phyloP scores from a whole-genome alignment of 2,329 filamentous ascomycete species.

The Amphichorda felina region DNA sequence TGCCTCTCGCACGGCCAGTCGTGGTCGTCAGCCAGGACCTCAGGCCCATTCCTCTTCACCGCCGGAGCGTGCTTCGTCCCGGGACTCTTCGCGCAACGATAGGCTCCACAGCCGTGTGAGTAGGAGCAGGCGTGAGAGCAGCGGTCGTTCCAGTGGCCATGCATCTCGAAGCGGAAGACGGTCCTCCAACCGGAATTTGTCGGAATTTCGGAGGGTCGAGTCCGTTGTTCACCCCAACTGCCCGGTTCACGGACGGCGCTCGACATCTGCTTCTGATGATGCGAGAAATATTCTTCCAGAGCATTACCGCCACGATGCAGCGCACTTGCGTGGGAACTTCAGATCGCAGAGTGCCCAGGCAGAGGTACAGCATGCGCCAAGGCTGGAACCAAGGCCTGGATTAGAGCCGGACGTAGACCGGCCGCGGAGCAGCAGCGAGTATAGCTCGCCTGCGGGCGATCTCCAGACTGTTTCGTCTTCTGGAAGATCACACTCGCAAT shows the following conservation, averaged over 20 bases:
- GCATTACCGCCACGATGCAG: too few species aligned
- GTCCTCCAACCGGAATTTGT: background rate
- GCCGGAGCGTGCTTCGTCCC: background rate
- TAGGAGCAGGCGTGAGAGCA: slow-evolving; percentile 1
- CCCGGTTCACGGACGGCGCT: slow-evolving; percentile 8
- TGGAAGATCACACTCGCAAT: slow-evolving; percentile 5
- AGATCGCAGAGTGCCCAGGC: too few species aligned
- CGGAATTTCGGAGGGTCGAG: slow-evolving; percentile 9
- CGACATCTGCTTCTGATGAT: background rate
- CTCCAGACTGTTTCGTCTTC: too few species aligned
- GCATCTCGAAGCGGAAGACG: slow-evolving; percentile 1
- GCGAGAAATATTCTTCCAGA: slow-evolving; percentile 2
- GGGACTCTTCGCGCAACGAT: background rate
- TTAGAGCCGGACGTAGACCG: too few species aligned
- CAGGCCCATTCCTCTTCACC: background rate
- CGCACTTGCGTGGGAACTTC: too few species aligned
- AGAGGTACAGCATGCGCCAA: too few species aligned
- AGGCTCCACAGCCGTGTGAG: slow-evolving; percentile 1
- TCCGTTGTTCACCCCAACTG: slow-evolving; percentile 7
- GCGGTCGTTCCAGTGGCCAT: background rate
- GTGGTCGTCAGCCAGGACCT: background rate
- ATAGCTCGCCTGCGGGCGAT: too few species aligned
- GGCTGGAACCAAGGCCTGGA: too few species aligned
- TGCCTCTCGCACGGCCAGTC: background rate
- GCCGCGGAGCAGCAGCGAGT: too few species aligned